Evolutionary conservation across 768 basidiomycete species (phyloP).

Genomic region (Kwoniella sp.): DNA sequence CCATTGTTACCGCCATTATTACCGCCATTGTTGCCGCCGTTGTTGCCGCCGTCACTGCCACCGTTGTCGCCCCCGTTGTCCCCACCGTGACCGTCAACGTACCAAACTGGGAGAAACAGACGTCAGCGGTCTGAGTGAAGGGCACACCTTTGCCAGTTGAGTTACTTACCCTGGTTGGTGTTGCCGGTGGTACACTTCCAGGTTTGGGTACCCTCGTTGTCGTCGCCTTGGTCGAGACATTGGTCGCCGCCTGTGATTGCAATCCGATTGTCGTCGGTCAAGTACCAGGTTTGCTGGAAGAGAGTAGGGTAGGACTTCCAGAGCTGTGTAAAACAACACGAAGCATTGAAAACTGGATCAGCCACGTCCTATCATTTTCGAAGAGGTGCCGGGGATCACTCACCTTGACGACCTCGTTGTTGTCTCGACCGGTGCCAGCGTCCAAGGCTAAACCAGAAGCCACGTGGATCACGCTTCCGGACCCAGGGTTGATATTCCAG

Average conservation of each 20-base stretch:
- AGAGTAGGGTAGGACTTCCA: slow-evolving; percentile 31
- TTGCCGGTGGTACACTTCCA: slow-evolving; percentile 54
- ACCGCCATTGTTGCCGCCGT: background rate
- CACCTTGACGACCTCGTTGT: slow-evolving; percentile 27
- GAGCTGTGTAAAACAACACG: slow-evolving; percentile 11
- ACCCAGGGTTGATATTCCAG: slow-evolving; percentile 31
- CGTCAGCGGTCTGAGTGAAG: background rate
- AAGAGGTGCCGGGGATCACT: background rate
- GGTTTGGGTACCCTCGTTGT: slow-evolving; percentile 38
- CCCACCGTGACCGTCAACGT: slow-evolving; percentile 9
- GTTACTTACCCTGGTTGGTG: slow-evolving; percentile 50
- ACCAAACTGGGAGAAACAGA: slow-evolving; percentile 9
- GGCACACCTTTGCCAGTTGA: background rate
- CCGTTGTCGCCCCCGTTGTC: slow-evolving; percentile 13
- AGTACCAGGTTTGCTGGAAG: slow-evolving; percentile 37
- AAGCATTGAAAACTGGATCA: no score
- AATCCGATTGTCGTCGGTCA: slow-evolving; percentile 50
- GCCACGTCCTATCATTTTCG: no score
- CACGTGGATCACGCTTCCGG: slow-evolving; percentile 16
- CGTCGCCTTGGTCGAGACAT: slow-evolving; percentile 47
- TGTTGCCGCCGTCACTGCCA: background rate
- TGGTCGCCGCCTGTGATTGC: slow-evolving; percentile 54
- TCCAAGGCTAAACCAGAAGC: slow-evolving; percentile 22
- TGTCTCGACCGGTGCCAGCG: slow-evolving; percentile 23
- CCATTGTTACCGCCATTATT: slow-evolving; percentile 11